phyloP scores from a whole-genome alignment of 176 grass and related monocot genomes.

The Musa troglodytarum region DNA sequence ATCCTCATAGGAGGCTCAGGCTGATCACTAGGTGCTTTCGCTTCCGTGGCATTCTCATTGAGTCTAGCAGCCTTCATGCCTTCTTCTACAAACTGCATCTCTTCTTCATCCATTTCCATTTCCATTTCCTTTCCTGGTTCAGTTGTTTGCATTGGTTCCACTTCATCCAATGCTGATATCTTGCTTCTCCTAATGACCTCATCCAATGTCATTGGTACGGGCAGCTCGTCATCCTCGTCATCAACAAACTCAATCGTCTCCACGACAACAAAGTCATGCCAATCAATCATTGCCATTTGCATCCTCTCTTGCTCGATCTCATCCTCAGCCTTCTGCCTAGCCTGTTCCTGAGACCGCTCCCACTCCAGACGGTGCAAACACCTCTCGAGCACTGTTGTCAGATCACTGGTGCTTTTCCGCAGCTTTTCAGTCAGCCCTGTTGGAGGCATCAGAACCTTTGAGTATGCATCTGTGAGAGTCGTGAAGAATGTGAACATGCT shows the following conservation, averaged over 20 bases:
- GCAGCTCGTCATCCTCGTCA: slow-evolving; percentile 71
- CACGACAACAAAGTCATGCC: slow-evolving; percentile 91
- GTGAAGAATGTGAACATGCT: slow-evolving; percentile 98
- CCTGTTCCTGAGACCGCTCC: slow-evolving; percentile 89
- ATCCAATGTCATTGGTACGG: slow-evolving; percentile 58
- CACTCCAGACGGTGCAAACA: slow-evolving; percentile 84
- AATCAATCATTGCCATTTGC: slow-evolving; percentile 95
- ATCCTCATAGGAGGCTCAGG: slow-evolving; percentile 71
- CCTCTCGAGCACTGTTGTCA: slow-evolving; percentile 63
- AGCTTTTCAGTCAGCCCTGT: slow-evolving; percentile 34
- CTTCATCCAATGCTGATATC: slow-evolving; percentile 50
- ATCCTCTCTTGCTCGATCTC: slow-evolving; percentile 81
- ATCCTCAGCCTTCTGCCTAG: slow-evolving; percentile 78
- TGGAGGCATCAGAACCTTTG: slow-evolving; percentile 61
- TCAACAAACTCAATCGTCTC: slow-evolving; percentile 90
- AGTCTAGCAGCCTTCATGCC: slow-evolving; percentile 67
- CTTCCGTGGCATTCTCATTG: slow-evolving; percentile 40
- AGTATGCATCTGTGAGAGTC: slow-evolving; percentile 56
- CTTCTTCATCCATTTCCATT: slow-evolving; percentile 93
- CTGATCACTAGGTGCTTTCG: slow-evolving; percentile 42
- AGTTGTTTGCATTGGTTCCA: slow-evolving; percentile 34
- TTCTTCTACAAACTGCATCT: slow-evolving; percentile 91
- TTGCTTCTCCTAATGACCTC: slow-evolving; percentile 82
- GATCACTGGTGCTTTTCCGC: slow-evolving; percentile 32
- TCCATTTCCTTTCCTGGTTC: slow-evolving; percentile 68